Evolutionary conservation across 345 rosid genomes (phyloP).

Genomic region (Rhodamnia rubescens): DNA sequence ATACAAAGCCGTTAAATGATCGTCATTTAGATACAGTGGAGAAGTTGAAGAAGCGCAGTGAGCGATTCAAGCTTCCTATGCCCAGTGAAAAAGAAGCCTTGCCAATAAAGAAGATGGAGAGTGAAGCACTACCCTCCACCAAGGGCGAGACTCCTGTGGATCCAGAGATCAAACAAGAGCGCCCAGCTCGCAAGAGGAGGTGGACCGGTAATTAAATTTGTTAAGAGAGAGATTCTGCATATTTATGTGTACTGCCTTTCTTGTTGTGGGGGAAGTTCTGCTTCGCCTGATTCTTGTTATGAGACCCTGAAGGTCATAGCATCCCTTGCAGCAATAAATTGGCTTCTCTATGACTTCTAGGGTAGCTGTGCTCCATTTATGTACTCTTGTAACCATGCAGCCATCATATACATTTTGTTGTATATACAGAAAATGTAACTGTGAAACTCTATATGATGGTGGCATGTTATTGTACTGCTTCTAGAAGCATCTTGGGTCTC

Average conservation of each 20-base stretch:
- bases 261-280: background rate
- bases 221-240: background rate
- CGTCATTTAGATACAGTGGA: constrained; percentile 83
- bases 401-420: background rate
- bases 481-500: background rate
- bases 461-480: background rate
- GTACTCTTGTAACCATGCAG: background rate
- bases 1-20: constrained; percentile 44
- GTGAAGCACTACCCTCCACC: constrained; percentile 36
- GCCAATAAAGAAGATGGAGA: constrained; percentile 53
- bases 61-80: constrained; percentile 95
- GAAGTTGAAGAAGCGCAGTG: constrained; percentile 96
- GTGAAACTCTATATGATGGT: background rate
- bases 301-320: background rate
- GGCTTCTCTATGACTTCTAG: background rate
- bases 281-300: background rate
- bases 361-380: background rate
- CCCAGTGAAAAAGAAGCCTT: constrained; percentile 56
- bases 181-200: constrained; percentile 83
- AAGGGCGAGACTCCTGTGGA: constrained; percentile 45
- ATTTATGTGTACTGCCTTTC: background rate
- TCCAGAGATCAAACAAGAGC: constrained; percentile 74
- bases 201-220: constrained; percentile 58
- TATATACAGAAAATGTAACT: background rate
- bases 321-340: background rate